Percentiles rank a stretch among this genome's conserved stretches.
These are phyloP conservation scores for Podospora sp. DNA, from an alignment of 495 filamentous ascomycete species.

Conservation along the genomic window DNA sequence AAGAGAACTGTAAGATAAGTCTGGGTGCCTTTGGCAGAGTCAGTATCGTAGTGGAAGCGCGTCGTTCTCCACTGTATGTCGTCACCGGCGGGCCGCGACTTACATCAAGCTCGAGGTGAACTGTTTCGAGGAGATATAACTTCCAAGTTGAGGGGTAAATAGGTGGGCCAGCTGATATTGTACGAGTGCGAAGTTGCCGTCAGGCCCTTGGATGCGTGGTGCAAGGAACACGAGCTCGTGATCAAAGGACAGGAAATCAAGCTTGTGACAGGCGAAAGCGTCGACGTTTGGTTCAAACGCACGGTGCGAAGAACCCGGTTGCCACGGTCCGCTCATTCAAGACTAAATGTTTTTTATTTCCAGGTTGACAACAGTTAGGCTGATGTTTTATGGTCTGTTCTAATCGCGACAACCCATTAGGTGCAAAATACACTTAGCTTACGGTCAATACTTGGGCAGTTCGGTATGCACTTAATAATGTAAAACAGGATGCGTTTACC, in stretches of 20 bases:
- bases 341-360: no score
- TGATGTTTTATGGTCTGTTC: no score
- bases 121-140: not conserved
- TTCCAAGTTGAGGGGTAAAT: not conserved
- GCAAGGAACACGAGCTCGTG: constrained; percentile 18
- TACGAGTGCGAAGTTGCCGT: not conserved
- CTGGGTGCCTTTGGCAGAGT: not conserved
- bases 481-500: no score
- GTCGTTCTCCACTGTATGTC: not conserved
- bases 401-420: no score
- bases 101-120: not conserved
- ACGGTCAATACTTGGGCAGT: no score
- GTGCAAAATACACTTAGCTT: no score
- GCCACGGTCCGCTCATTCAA: no score
- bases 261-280: constrained; percentile 11
- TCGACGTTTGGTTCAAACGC: constrained; percentile 5
- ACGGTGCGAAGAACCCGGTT: no score
- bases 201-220: not conserved
- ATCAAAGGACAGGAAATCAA: constrained; percentile 21
- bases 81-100: not conserved
- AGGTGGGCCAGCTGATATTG: constrained; percentile 13
- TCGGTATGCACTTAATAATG: no score
- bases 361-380: no score
- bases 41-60: not conserved
- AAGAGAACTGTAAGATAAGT: not conserved